Base-by-base conservation (phyloP, 2,329 filamentous ascomycete genomes). In the Ophiostoma himal-ulmi region DNA sequence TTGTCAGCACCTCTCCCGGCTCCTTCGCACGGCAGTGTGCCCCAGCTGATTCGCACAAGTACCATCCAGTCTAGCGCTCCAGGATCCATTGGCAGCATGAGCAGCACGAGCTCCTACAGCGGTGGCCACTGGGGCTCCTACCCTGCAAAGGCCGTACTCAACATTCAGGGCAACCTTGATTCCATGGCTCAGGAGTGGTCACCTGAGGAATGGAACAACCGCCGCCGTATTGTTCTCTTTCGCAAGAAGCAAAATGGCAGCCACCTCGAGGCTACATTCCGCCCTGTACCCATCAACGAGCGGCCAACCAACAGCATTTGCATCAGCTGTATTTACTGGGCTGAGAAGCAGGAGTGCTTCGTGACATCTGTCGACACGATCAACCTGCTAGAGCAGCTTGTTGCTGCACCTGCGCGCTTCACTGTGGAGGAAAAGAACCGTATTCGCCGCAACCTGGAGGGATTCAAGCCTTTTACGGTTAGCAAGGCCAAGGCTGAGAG, bases 351-450 rank as follows among this genome's bases (percentile, higher is more conserved):
- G 67, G 92, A 96, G 76, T 97, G 91, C 80, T 98, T 89, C 78
- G 93, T 98, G 69, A 98, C 95, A 2, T 97, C 94, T 69, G 95
- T 99, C 22, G 95, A 99, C 80, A 97, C 94, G 1, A 98, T 99
- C 76, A 91, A 91, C 76, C 85, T 99, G n/a, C 84, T 99, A 2
- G 95, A 98, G 81, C 91, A 94, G 74, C 85, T 99, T 7, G 92
- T 98, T 10, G 92, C 88, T 0, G 79, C 84, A 0, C 85, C 86
- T 0, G 88, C 89, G 65, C 87, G 92, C 37, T 99, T 98, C 81
- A 94, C 91, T 0, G 94, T 98, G 5, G 94, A 98, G 78, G 95
- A 98, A 83, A 99, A 98, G 87, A 99, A 99, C 79, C 89, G 95
- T 69, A 98, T 99, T 76, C 90, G 95, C 39, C 89, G 95, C 73